A percentile compares a stretch with the other conserved stretches of the same genome.
These are phyloP conservation scores for Talaromyces islandicus DNA, from an alignment of 2,329 filamentous ascomycete genomes.

Conservation along the genomic window DNA sequence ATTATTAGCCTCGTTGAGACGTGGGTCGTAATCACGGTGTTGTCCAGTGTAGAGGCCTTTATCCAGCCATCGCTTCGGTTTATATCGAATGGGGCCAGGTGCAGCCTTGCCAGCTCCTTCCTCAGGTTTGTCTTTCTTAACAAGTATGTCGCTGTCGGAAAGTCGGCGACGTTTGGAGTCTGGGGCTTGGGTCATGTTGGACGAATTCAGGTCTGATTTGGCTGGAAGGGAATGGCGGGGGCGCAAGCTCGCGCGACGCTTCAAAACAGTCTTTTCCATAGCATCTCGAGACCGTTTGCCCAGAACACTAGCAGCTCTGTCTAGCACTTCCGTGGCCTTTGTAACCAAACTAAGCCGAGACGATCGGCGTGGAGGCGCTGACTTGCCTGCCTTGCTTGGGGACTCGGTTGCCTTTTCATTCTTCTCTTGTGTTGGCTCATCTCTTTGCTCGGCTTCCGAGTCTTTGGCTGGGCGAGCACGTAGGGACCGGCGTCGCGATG, in stretches of 20 bases:
- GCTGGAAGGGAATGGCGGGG: constrained; percentile 31
- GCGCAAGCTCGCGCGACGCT: constrained; percentile 52
- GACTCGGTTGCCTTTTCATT: constrained; percentile 15
- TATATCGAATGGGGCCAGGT: constrained; percentile 22
- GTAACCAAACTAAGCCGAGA: constrained; percentile 38
- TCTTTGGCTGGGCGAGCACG: constrained; percentile 26
- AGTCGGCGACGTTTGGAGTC: constrained; percentile 38
- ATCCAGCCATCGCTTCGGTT: constrained; percentile 68
- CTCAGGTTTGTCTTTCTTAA: constrained; percentile 19
- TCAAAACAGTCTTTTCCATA: constrained; percentile 55
- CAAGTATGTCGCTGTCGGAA: constrained; percentile 27
- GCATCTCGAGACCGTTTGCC: constrained; percentile 57
- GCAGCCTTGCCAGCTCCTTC: constrained; percentile 16
- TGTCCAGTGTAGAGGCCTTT: constrained; percentile 88
- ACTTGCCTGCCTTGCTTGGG: constrained; percentile 14
- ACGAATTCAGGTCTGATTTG: constrained; percentile 18
- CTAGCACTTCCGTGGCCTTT: constrained; percentile 40
- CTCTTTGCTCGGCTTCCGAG: constrained; percentile 17
- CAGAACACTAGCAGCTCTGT: constrained; percentile 47
- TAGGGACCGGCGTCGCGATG: constrained; percentile 20
- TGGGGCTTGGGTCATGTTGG: constrained; percentile 17
- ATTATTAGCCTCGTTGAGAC: constrained; percentile 45
- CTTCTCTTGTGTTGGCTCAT: constrained; percentile 9
- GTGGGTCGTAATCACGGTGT: constrained; percentile 41
- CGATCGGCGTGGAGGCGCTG: constrained; percentile 33